Evolutionary conservation across 2,329 filamentous ascomycete species (phyloP), one percentile per base, ranked within the genome.

Genomic region (Colletotrichum viniferum): DNA sequence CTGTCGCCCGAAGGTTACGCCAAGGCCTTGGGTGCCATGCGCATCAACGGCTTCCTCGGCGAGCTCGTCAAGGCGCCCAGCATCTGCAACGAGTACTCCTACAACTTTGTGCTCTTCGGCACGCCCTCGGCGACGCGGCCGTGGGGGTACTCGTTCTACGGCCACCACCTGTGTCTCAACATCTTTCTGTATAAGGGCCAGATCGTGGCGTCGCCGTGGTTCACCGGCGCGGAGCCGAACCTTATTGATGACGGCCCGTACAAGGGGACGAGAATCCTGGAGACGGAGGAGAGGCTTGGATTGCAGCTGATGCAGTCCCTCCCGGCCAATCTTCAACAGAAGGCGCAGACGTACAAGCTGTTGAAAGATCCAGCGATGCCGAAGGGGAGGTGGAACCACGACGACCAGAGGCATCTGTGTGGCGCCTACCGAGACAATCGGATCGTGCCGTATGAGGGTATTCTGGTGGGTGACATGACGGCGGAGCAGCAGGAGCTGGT

Each of bases 221-320:
- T 96, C 83, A 95, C 93, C 0, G 94, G 94, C 70, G 94, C 94
- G 0, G 94, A 96, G 83, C 94, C 94, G 1, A 95, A 96, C 79
- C 80, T 92, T 43, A 94, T 96, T 78, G 94, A 96, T 77, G 82
- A 83, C 0, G 93, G 94, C 0, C 89, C 88, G 0, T 88, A 91
- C 81, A 84, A 85, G 2, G 94, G 94, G 8, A 94, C 92, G 1
- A 86, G 89, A 5, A 94, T 96, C 71, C 84, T 96, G 38, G 86
- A 92, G 52, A 85, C 84, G 9, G 93, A 96, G 80, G 94, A 94
- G 63, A 82, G 83, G 3, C 82, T 94, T 0, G 94, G 93, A 0
- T 82, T 95, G n/a, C 79, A 87, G 77, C 87, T 96, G 2, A 95
- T 96, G 94, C 93, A 94, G 80, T 89, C 87, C 30, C 85, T 95